Conservation (phyloP, 495 filamentous ascomycete genomes). For the Talaromyces liani region DNA sequence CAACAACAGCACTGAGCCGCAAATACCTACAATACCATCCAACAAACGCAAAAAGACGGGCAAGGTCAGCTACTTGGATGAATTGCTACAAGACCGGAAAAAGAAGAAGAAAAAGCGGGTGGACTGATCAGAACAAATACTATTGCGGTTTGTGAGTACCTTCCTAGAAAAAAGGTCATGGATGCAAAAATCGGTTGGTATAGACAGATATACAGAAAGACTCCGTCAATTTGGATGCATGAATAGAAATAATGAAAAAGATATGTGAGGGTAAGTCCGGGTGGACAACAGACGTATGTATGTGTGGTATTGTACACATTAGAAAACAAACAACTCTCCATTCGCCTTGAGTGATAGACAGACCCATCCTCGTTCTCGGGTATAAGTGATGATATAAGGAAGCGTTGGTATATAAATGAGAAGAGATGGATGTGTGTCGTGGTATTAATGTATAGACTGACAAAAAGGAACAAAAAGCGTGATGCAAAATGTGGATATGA, state of each 20-base stretch:
- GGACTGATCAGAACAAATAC: neutral
- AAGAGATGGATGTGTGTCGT: constrained; percentile 3
- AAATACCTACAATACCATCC: neutral
- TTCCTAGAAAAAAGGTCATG: too few species aligned
- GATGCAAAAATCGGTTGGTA: neutral
- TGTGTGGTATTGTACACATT: neutral
- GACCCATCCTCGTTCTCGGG: neutral
- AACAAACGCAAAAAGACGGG: constrained; percentile 7
- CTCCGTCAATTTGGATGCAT: neutral
- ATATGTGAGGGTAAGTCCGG: neutral
- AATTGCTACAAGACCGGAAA: constrained; percentile 40
- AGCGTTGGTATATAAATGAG: neutral
- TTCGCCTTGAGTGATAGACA: neutral
- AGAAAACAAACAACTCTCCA: neutral
- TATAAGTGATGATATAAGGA: neutral
- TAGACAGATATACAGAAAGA: neutral
- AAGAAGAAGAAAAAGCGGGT: constrained; percentile 40
- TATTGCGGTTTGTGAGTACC: neutral
- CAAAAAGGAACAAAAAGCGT: constrained; percentile 10
- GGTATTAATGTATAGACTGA: constrained; percentile 13
- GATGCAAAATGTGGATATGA: constrained; percentile 6
- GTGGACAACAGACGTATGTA: neutral
- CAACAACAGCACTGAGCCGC: neutral
- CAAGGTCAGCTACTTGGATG: constrained; percentile 39
- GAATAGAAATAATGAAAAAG: neutral